These are phyloP conservation scores for Yamagishiella unicocca DNA, from an alignment of 139 green algal genomes.

Conservation along the genomic window DNA sequence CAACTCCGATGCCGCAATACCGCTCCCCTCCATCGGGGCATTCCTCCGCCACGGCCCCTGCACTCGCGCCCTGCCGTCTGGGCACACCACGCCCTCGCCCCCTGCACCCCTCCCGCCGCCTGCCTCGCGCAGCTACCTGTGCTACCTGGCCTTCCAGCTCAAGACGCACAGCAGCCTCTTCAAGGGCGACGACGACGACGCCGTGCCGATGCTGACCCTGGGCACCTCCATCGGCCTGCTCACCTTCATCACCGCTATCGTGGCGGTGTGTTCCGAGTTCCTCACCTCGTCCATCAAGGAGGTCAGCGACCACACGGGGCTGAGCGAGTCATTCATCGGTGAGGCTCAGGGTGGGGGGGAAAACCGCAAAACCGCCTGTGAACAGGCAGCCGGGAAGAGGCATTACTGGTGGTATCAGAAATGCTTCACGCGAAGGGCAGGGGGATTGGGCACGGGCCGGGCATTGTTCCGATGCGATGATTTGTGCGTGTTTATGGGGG, in stretches of 20 bases:
- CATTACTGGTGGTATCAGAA: too few species aligned
- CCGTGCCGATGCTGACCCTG: constrained; percentile 77
- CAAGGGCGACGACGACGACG: constrained; percentile 61
- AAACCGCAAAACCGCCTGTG: too few species aligned
- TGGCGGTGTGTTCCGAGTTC: constrained; percentile 83
- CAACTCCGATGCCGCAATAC: too few species aligned
- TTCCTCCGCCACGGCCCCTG: too few species aligned
- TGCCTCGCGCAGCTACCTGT: constrained; percentile 69
- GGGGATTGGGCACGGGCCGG: too few species aligned
- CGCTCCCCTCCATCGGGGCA: too few species aligned
- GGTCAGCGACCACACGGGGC: constrained; percentile 70
- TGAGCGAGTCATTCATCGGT: constrained; percentile 85
- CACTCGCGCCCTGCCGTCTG: not conserved
- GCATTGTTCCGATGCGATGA: too few species aligned
- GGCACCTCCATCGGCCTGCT: constrained; percentile 67
- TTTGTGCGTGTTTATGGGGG: too few species aligned
- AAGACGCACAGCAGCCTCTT: constrained; percentile 80
- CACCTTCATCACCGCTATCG: constrained; percentile 72
- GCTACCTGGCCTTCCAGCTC: constrained; percentile 90
- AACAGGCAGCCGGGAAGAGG: too few species aligned
- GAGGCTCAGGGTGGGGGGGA: constrained; percentile 5
- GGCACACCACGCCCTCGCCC: not conserved
- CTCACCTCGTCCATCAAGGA: constrained; percentile 84
- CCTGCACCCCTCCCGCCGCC: not conserved
- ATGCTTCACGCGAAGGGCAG: too few species aligned